A percentile compares a stretch with the other conserved stretches of the same genome.
Evolutionary conservation across 164 flowering plant genomes (phyloP).

Genomic region (Paratinospora sagittata): DNA sequence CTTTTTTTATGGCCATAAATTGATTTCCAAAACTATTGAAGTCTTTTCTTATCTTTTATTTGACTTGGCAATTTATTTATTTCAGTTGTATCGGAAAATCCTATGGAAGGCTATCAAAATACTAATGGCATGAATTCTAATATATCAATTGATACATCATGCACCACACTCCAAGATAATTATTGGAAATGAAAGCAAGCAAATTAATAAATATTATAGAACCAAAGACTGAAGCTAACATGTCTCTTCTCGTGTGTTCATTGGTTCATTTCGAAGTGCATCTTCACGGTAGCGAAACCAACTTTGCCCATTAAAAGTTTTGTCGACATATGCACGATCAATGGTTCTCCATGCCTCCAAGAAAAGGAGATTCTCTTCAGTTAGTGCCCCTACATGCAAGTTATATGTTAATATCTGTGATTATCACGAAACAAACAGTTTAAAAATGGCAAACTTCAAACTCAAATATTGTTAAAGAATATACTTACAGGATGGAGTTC

Average conservation of each 20-base stretch:
- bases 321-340: constrained; percentile 93
- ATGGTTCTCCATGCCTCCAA: constrained; percentile 96
- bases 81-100: background rate
- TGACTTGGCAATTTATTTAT: background rate
- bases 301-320: constrained; percentile 89
- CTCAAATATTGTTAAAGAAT: background rate
- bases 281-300: constrained; percentile 95
- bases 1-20: too few species aligned
- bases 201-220: background rate
- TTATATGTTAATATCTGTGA: background rate
- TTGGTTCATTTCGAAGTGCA: constrained; percentile 88
- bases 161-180: background rate
- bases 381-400: constrained; percentile 59
- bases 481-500: constrained; percentile 64
- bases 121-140: too few species aligned
- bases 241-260: constrained; percentile 89
- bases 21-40: background rate
- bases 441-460: background rate
- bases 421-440: background rate
- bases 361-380: constrained; percentile 93
- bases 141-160: too few species aligned
- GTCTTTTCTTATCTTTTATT: background rate
- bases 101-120: background rate
- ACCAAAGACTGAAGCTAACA: constrained; percentile 34
- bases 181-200: background rate